Base-by-base conservation (phyloP, 345 rosid species). In the Microthlaspi erraticum region DNA sequence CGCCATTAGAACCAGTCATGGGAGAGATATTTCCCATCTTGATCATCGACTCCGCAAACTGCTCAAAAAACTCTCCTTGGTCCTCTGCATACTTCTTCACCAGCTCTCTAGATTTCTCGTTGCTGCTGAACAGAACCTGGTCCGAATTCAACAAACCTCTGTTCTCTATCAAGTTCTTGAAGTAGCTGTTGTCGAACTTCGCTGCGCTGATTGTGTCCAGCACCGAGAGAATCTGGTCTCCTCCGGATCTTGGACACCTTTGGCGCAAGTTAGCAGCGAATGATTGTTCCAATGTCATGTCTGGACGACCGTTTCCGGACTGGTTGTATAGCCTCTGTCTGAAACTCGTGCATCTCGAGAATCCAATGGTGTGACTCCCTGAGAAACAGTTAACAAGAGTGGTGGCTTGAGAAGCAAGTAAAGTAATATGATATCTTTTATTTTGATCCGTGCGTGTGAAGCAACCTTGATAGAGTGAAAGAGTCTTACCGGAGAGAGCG, bases 331-430 rank as follows among this genome's bases (percentile, higher is more conserved):
- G 83, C 58, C 97, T 91, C 83, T 93, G 97, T 77, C 96, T 85
- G 84, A 93, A 93, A 81, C 85, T 83, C 18, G 90, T 84, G 86
- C 98, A 91, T 65, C 94, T 80, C 10, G 97, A 66, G 77, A 86
- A 78, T 73, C 98, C 98, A 0, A 90, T 93, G 7, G 96, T 91
- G 81, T 93, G 98, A 73, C 96, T 89, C 73, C 98, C 98, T 93
- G 75, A n/a, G 37, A 54, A 8, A 39, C 46, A 73, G 8, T 58
- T 38, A 32, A 18, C 1, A 39, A n/a, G 43, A 10, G 3, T 20
- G 29, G 62, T 41, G 7, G 8, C 51, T 44, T 72, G 59, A 64
- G 71, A 56, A 44, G 5, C 43, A 64, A 75, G 58, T 17, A 16
- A 73, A 0, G 8, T 9, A 23, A 19, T 43, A 13, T 34, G 49